These are phyloP conservation scores for Arthrobotrys sinensis DNA, from an alignment of 2,329 filamentous ascomycete genomes.

Conservation along the genomic window DNA sequence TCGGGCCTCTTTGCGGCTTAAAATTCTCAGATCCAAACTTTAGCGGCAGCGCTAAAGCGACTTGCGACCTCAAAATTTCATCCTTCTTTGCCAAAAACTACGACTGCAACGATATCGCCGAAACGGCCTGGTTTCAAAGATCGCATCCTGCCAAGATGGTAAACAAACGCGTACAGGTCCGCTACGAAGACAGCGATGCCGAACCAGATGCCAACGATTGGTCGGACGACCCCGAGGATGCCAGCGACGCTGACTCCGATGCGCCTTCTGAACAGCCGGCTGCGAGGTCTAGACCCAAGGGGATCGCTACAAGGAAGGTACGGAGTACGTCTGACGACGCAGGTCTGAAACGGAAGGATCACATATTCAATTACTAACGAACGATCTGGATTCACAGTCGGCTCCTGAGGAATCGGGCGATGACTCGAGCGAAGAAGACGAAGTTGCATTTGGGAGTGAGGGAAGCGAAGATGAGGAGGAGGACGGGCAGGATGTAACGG, in stretches of 20 bases:
- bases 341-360: not conserved
- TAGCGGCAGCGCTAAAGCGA: slow-evolving; percentile 50
- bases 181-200: slow-evolving; percentile 53
- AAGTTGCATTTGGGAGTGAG: slow-evolving; percentile 19
- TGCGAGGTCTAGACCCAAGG: slow-evolving; percentile 32
- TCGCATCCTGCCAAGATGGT: slow-evolving; percentile 23
- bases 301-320: slow-evolving; percentile 44
- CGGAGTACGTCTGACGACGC: slow-evolving; percentile 31
- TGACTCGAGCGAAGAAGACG: slow-evolving; percentile 12
- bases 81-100: slow-evolving; percentile 25
- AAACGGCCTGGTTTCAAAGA: slow-evolving; percentile 12
- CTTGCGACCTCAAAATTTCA: slow-evolving; percentile 29
- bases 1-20: slow-evolving; percentile 53
- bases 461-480: slow-evolving; percentile 34
- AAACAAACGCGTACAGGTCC: slow-evolving; percentile 44
- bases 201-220: slow-evolving; percentile 46
- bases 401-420: slow-evolving; percentile 6
- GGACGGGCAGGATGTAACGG: slow-evolving; percentile 38
- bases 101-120: slow-evolving; percentile 32
- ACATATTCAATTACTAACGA: slow-evolving; percentile 28
- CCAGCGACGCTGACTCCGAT: slow-evolving; percentile 46
- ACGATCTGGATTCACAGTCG: slow-evolving; percentile 16
- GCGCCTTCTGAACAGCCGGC: slow-evolving; percentile 30
- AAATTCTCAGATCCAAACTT: slow-evolving; percentile 47
- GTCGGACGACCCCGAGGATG: slow-evolving; percentile 46